Conservation (phyloP, 345 rosid species). For the Populus tremula region DNA sequence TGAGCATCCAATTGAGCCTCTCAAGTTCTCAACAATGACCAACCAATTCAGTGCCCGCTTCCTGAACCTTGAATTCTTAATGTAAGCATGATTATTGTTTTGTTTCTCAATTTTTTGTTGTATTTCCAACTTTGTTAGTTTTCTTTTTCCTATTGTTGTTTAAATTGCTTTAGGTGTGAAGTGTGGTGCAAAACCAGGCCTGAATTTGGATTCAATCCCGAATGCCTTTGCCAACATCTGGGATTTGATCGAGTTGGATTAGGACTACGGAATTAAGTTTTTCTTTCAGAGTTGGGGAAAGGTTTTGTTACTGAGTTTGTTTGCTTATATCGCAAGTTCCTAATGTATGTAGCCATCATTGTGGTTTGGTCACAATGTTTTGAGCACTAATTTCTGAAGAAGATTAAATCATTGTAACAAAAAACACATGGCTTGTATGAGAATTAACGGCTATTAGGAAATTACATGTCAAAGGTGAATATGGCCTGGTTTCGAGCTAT, state of each 20-base stretch:
- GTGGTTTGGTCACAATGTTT: neutral
- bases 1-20: conserved; percentile 86
- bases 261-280: too few relatives aligned
- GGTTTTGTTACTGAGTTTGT: neutral
- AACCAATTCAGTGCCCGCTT: conserved; percentile 77
- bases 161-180: neutral
- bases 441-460: neutral
- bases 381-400: neutral
- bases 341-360: neutral
- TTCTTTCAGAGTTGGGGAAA: too few relatives aligned
- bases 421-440: neutral
- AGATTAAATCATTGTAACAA: neutral
- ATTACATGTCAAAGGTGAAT: too few relatives aligned
- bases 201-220: too few relatives aligned
- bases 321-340: neutral
- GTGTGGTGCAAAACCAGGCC: neutral
- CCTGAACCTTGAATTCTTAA: conserved; percentile 94
- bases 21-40: conserved; percentile 70
- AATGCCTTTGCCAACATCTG: too few relatives aligned
- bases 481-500: neutral
- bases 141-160: neutral
- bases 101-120: neutral
- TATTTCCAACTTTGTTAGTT: neutral
- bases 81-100: conserved; percentile 38
- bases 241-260: too few relatives aligned